Evolutionary conservation across 2,329 filamentous ascomycete genomes (phyloP), one percentile per base, ranked within the genome.

Genomic region (Penicillium sp.): DNA sequence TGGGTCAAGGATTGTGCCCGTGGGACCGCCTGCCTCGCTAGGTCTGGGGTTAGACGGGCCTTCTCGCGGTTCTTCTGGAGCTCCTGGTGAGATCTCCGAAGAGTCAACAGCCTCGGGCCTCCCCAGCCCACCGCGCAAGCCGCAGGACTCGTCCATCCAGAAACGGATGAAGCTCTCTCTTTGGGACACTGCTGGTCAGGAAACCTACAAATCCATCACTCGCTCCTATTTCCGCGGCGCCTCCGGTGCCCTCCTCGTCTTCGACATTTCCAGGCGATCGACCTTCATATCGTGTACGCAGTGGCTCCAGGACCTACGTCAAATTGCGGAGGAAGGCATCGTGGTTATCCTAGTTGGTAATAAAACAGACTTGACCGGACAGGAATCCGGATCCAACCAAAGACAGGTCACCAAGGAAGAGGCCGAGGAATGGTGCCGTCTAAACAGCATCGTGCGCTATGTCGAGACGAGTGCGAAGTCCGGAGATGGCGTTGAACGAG

Each of bases 381-480:
- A 68, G 52, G 59, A 69, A 60, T 59, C 75, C 58, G 49, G 75
- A 13, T 50, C 53, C 39, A 65, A 62, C 46, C 82, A 84, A 72
- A 80, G 92, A 49, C 87, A 95, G 66, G 90, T 97, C 24, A 88
- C 86, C 0, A 77, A 76, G 45, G 79, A 87, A 58, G 92, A 97
- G 73, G 93, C 93, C 2, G 84, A 92, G 65, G 87, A 87, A 51
- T 98, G 93, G 93, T 95, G 90, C 53, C 79, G 78, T 52, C 75
- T 79, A 58, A 96, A 97, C 70, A 88, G 88, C 50, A 85, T 97
- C 24, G 82, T 95, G 66, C 84, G 91, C 67, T 97, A 97, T 68
- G 89, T 97, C 55, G 93, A 98, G 76, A 98, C 93, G 33, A 91
- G 86, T 58, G 93, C 93, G 43, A 98, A 97, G 78, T 95, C 86